Base-by-base conservation (phyloP, 495 filamentous ascomycete species). In the Penicillium bovifimosum region DNA sequence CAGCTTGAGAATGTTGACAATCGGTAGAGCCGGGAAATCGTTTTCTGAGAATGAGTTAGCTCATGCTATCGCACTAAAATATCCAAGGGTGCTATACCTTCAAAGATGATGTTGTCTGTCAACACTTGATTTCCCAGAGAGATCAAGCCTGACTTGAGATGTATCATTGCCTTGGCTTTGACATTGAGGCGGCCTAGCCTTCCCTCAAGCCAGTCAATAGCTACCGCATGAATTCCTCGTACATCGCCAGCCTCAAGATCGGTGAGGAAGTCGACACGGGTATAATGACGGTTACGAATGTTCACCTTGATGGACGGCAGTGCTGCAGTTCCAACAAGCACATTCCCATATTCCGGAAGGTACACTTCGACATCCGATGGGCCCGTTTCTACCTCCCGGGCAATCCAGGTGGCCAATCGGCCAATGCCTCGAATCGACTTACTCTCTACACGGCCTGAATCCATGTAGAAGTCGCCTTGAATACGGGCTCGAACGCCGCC, bases 121-220 rank as follows among this genome's bases (percentile, higher is more conserved):
- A 98, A 59, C 9, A 67, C 71, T 60, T 95, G 89, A 28, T 76
- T 81, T 35, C 91, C 90, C 9, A 97, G 74, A 46, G 76, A 68
- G 55, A 96, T 72, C 36, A 93, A 72, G 3, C 93, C 91, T 27
- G 88, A 85, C 67, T 85, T 88, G 9, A 96, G 60, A 26, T 74
- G 71, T 24, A 97, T 61, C 42, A 80, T 73, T 28, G 88, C 82
- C 61, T 80, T 85, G 10, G 87, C 91, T 43, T 80, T 75, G 3
- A 97, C 63, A 43, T 76, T 79, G 29, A 97, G 65, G 43, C 74
- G 70, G 2, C 79, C 78, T 43, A 98, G 66, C 46, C 77, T 81
- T 29, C 92, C 91, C 16, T 87, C 81, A 47, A 98, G 59, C 84
- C 89, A 98, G 64, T 96, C 88, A 55, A 90, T 84, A 14, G 89